A percentile compares a stretch with the other conserved stretches of the same genome.
These are phyloP conservation scores for Aureobasidium sp. DNA, from an alignment of 2,329 filamentous ascomycete species.

Conservation along the genomic window DNA sequence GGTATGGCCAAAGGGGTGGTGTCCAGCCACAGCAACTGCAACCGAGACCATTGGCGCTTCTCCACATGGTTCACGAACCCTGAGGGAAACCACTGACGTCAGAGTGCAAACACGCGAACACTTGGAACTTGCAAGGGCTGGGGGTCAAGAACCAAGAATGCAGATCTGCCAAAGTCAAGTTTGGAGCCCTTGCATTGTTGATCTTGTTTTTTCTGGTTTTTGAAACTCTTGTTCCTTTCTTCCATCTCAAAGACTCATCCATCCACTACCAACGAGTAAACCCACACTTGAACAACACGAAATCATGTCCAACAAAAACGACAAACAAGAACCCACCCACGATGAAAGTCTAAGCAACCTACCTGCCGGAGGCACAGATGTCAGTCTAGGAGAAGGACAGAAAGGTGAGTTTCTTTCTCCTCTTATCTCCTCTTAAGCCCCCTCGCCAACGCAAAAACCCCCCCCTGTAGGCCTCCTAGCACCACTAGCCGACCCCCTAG, in stretches of 20 bases:
- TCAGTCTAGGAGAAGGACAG: background rate
- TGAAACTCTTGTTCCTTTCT: too few species aligned
- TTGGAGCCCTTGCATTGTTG: too few species aligned
- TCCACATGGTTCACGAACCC: too few species aligned
- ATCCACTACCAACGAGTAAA: too few species aligned
- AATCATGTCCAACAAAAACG: conserved; percentile 1
- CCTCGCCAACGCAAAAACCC: background rate
- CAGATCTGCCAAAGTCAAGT: background rate
- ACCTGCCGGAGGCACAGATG: background rate
- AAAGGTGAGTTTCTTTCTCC: background rate
- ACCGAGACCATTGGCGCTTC: background rate
- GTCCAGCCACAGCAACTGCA: background rate
- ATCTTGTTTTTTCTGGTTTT: too few species aligned
- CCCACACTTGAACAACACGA: background rate
- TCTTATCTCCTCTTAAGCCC: too few species aligned
- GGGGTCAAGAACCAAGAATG: too few species aligned
- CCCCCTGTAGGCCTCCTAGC: conserved; percentile 23
- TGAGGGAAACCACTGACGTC: conserved; percentile 6
- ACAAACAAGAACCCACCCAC: background rate
- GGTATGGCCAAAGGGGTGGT: background rate
- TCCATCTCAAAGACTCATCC: too few species aligned
- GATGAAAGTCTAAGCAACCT: conserved; percentile 6
- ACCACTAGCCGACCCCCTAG: conserved; percentile 26
- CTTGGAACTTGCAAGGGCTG: background rate
- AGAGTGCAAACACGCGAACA: background rate